Conservation (phyloP, 176 grass and related monocot species). For the Themeda triandra region DNA sequence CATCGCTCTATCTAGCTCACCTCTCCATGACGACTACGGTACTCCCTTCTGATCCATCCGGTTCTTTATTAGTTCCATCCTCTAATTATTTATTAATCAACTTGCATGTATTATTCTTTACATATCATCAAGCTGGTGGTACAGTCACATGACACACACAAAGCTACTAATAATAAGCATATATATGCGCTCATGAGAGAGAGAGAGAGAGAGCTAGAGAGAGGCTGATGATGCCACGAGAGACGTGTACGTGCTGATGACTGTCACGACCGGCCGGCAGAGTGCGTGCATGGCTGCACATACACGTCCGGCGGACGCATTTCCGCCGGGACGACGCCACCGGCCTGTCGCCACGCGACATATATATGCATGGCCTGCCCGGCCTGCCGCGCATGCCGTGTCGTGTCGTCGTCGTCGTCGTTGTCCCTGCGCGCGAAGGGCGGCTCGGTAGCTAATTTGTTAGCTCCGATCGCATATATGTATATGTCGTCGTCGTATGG, state of each 20-base stretch:
- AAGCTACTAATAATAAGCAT: background rate
- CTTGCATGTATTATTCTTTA: background rate
- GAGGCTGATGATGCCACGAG: too few species aligned
- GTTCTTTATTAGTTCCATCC: background rate
- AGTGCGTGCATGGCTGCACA: background rate
- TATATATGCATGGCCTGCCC: background rate
- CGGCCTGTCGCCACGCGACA: background rate
- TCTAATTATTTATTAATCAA: background rate
- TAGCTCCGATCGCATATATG: too few species aligned
- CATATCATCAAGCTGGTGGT: background rate
- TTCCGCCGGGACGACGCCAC: background rate
- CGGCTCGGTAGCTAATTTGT: too few species aligned
- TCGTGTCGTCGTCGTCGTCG: background rate
- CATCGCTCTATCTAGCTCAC: background rate
- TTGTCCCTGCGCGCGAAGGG: background rate
- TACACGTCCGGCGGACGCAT: constrained; percentile 4
- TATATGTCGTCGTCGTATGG: too few species aligned
- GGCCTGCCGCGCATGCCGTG: background rate
- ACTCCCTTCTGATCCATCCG: background rate
- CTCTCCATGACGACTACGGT: background rate
- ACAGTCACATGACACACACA: background rate
- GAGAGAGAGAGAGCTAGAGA: background rate
- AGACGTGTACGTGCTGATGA: background rate
- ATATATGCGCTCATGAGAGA: too few species aligned
- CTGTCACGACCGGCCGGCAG: background rate